Evolutionary conservation across 2,329 filamentous ascomycete species (phyloP).

Genomic region (Colletotrichum sp.): DNA sequence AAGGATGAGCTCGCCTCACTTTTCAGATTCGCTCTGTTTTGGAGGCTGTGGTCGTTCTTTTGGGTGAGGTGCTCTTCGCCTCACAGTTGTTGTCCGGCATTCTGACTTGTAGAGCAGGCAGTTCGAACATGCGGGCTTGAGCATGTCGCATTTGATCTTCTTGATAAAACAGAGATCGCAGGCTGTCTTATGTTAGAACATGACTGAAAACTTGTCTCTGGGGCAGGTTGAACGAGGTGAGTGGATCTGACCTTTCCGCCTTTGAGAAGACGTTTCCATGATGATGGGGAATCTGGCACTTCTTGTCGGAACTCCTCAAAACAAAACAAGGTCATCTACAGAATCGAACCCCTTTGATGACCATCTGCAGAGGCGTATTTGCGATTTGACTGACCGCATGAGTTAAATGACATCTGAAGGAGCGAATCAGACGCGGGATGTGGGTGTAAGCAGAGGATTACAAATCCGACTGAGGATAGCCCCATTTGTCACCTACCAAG

Average conservation of each 20-base stretch:
- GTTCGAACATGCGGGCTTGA: conserved; percentile 48
- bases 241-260: conserved; percentile 26
- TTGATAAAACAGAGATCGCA: conserved; percentile 51
- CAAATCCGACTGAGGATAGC: not conserved
- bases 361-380: not conserved
- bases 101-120: conserved; percentile 45
- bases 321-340: not conserved
- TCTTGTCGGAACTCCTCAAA: not conserved
- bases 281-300: not conserved
- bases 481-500: not conserved
- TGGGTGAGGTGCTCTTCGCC: conserved; percentile 26
- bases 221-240: not conserved
- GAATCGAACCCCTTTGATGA: not conserved
- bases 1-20: not conserved
- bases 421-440: not conserved
- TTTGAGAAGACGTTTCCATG: conserved; percentile 33
- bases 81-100: conserved; percentile 37
- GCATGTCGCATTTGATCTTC: conserved; percentile 52
- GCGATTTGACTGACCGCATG: not conserved
- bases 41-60: conserved; percentile 15
- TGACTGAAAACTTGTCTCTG: not conserved
- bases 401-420: not conserved
- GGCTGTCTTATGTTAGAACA: conserved; percentile 27
- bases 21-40: not conserved
- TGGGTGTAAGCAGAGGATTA: not conserved